phyloP scores from a whole-genome alignment of 169 alveolate species.

The Eimeria acervulina region DNA sequence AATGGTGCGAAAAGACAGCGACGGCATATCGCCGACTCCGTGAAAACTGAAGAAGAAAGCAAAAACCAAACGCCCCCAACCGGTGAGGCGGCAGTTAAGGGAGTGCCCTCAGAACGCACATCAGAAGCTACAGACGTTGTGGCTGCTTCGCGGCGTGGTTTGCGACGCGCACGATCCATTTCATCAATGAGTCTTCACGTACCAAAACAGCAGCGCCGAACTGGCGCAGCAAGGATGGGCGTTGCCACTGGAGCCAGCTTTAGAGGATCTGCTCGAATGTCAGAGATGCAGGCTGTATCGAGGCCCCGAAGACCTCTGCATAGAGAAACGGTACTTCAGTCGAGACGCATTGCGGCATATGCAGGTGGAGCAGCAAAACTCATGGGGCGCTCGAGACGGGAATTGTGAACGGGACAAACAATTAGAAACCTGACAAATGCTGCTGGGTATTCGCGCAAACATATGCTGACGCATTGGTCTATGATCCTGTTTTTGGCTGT shows the following conservation, averaged over 20 bases:
- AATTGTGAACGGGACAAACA: not conserved
- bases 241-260: not conserved
- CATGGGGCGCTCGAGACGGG: conserved; percentile 51
- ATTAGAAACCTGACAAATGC: not conserved
- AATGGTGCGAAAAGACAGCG: conserved; percentile 37
- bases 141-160: conserved; percentile 37
- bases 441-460: conserved; percentile 19
- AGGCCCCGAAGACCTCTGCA: not conserved
- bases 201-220: conserved; percentile 25
- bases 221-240: not conserved
- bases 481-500: not conserved
- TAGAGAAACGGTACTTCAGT: not conserved
- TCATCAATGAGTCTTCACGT: not conserved
- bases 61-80: not conserved
- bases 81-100: conserved; percentile 11
- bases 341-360: not conserved
- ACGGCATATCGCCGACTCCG: not conserved
- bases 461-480: not conserved
- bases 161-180: conserved; percentile 16
- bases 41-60: not conserved
- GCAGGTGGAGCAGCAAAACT: conserved; percentile 1
- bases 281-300: not conserved
- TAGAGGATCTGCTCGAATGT: not conserved
- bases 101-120: not conserved
- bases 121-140: conserved; percentile 12